phyloP scores from a whole-genome alignment of 257 asterid species.

The Perilla frutescens region DNA sequence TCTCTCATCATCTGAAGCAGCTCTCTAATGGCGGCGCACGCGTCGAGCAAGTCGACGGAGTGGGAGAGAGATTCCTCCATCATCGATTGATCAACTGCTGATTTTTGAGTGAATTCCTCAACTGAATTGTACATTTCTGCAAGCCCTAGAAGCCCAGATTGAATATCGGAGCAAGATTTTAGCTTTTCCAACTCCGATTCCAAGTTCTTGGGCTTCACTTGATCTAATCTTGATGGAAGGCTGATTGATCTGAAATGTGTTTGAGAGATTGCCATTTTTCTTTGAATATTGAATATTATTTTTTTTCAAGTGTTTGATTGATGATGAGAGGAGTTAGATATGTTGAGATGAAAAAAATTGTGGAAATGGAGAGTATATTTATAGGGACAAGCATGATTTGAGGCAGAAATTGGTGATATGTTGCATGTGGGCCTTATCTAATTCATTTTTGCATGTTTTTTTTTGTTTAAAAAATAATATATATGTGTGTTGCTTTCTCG shows the following conservation, averaged over 20 bases:
- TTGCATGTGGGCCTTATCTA: slow-evolving; percentile 22
- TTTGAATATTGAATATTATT: not conserved
- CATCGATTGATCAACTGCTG: slow-evolving; percentile 6
- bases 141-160: slow-evolving; percentile 41
- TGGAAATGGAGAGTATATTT: slow-evolving; percentile 21
- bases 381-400: slow-evolving; percentile 24
- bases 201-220: slow-evolving; percentile 26
- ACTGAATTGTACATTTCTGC: slow-evolving; percentile 43
- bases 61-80: slow-evolving; percentile 47
- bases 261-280: slow-evolving; percentile 44
- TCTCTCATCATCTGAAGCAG: slow-evolving; percentile 51
- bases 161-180: slow-evolving; percentile 41
- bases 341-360: slow-evolving; percentile 13
- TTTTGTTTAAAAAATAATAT: not conserved
- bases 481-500: not conserved
- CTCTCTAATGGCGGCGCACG: slow-evolving; percentile 48
- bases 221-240: slow-evolving; percentile 46
- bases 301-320: not conserved
- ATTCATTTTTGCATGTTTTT: not conserved
- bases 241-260: slow-evolving; percentile 46
- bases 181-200: slow-evolving; percentile 38
- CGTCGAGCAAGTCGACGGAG: slow-evolving; percentile 49
- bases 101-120: slow-evolving; percentile 30
- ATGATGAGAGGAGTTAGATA: not conserved
- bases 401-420: not conserved